These are phyloP conservation scores for Phoenix dactylifera DNA, from an alignment of 176 grass and related monocot genomes.

Conservation along the genomic window DNA sequence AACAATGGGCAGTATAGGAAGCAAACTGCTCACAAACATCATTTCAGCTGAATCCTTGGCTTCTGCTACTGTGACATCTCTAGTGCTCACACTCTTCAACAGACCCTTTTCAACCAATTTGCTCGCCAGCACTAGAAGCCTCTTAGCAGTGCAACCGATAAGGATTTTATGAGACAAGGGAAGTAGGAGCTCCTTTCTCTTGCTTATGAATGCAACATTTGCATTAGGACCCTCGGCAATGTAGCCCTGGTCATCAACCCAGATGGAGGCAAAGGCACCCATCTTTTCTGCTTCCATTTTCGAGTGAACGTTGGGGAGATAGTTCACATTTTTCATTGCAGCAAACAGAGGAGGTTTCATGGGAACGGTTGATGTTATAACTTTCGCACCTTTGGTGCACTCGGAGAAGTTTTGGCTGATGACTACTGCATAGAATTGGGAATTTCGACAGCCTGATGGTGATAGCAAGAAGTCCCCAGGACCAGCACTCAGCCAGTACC, in stretches of 20 bases:
- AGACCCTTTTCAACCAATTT: conserved; percentile 40
- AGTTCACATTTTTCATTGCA: conserved; percentile 84
- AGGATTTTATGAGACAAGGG: conserved; percentile 66
- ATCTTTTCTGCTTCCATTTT: conserved; percentile 80
- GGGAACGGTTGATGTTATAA: conserved; percentile 55
- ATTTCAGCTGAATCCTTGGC: conserved; percentile 53
- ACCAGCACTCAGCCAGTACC: conserved; percentile 65
- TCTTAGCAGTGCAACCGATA: conserved; percentile 62
- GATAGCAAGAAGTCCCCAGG: conserved; percentile 78
- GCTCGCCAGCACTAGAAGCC: conserved; percentile 45
- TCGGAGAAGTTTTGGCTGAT: conserved; percentile 50
- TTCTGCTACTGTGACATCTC: conserved; percentile 24
- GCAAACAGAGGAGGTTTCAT: conserved; percentile 89
- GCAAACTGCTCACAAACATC: conserved; percentile 72
- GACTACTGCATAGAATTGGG: conserved; percentile 73
- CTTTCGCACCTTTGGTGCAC: conserved; percentile 47
- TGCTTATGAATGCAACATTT: conserved; percentile 77
- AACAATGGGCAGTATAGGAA: conserved; percentile 57
- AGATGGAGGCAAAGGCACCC: conserved; percentile 57
- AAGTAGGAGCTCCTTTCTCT: conserved; percentile 37
- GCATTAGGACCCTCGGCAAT: conserved; percentile 75
- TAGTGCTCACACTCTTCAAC: conserved; percentile 24
- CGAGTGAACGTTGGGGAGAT: conserved; percentile 80
- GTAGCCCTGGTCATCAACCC: conserved; percentile 52
- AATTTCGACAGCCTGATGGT: conserved; percentile 23